Percentiles rank a stretch among this genome's conserved stretches.
These are phyloP conservation scores for Rhizopus delemar DNA, from an alignment of 371 early-diverging fungal species.

Conservation along the genomic window DNA sequence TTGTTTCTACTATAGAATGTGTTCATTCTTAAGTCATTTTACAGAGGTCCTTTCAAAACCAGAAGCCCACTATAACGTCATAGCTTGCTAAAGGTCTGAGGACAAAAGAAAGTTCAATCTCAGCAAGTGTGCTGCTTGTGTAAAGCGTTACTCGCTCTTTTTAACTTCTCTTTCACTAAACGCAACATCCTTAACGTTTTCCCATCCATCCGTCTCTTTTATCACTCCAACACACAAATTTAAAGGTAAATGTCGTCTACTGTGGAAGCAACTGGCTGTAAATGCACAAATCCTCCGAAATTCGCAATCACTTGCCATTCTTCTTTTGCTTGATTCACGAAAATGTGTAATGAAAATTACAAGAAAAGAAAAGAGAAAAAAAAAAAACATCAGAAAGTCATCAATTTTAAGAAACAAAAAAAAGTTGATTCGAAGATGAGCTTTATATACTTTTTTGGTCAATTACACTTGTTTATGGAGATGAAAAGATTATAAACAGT, in stretches of 20 bases:
- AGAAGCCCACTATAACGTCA: no score
- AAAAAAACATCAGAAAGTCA: no score
- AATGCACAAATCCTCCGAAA: constrained; percentile 5
- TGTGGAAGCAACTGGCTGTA: constrained; percentile 21
- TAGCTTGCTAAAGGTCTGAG: no score
- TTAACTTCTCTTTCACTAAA: constrained; percentile 3
- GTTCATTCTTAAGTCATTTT: no score
- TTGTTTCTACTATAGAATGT: not conserved
- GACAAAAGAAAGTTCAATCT: no score
- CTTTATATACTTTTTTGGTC: no score
- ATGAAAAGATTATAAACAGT: no score
- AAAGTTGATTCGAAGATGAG: no score
- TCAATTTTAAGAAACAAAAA: no score
- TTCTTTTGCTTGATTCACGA: not conserved
- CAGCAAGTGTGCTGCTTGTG: no score
- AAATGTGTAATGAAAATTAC: not conserved
- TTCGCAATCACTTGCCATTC: not conserved
- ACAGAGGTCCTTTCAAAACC: no score
- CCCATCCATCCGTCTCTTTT: constrained; percentile 5
- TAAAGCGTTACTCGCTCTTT: not conserved
- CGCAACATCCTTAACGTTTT: not conserved
- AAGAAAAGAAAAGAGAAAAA: not conserved
- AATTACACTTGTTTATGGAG: no score
- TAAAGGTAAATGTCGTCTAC: constrained; percentile 29
- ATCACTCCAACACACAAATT: constrained; percentile 1